A percentile compares a stretch with the other conserved stretches of the same genome.
These are phyloP conservation scores for Suillus decipiens DNA, from an alignment of 768 basidiomycete genomes.

Conservation along the genomic window DNA sequence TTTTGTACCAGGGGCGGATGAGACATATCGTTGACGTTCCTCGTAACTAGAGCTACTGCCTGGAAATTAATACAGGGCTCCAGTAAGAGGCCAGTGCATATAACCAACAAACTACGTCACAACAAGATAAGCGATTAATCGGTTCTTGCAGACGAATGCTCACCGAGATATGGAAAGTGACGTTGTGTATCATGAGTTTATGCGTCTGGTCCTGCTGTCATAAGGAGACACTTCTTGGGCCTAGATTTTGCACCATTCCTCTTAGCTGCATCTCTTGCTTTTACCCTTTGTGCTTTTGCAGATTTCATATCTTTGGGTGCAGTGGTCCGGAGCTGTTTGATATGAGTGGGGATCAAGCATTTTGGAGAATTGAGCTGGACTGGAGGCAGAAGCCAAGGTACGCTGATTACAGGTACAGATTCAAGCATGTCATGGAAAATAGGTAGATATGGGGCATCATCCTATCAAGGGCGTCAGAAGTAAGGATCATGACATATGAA, in stretches of 20 bases:
- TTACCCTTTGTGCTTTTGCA: constrained; percentile 58
- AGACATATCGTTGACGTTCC: not conserved
- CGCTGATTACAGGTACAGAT: constrained; percentile 55
- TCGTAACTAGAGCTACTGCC: not conserved
- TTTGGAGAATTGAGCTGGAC: constrained; percentile 15
- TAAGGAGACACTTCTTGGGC: constrained; percentile 10
- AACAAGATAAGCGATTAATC: not conserved
- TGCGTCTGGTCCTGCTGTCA: not conserved
- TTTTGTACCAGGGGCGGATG: not conserved
- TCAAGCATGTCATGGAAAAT: constrained; percentile 43
- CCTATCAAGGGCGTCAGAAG: constrained; percentile 10
- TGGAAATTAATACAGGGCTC: not conserved
- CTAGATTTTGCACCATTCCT: constrained; percentile 11
- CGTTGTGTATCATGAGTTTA: not conserved
- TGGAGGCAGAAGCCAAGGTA: constrained; percentile 60
- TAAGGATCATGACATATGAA: not conserved
- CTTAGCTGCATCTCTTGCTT: constrained; percentile 53
- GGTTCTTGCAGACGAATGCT: constrained; percentile 1
- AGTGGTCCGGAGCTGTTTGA: constrained; percentile 71
- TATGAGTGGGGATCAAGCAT: constrained; percentile 65
- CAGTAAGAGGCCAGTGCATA: not conserved
- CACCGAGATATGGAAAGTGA: not conserved
- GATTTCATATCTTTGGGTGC: constrained; percentile 78
- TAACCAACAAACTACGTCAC: not conserved
- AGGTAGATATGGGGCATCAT: constrained; percentile 39